Evolutionary conservation across 163 green algal species (phyloP).

Genomic region (Scenedesmus sp.): DNA sequence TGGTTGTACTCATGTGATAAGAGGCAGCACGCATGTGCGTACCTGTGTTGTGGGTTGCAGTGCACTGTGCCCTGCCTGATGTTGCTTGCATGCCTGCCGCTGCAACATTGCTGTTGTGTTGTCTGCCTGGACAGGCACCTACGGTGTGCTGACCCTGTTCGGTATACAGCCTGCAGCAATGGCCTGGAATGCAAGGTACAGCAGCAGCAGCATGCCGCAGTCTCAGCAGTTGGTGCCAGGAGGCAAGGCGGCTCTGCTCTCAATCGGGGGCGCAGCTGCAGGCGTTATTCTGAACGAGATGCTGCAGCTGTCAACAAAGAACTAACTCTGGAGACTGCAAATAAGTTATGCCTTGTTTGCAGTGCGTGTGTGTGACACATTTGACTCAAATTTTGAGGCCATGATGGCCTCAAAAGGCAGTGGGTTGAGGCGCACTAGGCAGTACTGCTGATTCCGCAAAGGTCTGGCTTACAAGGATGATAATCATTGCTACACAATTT

Average conservation of each 20-base stretch:
- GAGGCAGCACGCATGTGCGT: too few relatives aligned
- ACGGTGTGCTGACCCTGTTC: slow-evolving; percentile 82
- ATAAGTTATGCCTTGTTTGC: too few relatives aligned
- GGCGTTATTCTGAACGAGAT: slow-evolving; percentile 49
- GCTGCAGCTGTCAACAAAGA: not conserved
- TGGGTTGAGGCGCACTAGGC: too few relatives aligned
- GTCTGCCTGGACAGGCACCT: slow-evolving; percentile 64
- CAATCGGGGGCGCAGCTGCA: slow-evolving; percentile 39
- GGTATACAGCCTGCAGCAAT: slow-evolving; percentile 81
- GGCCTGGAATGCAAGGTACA: slow-evolving; percentile 71
- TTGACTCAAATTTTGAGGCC: not conserved
- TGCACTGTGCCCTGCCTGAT: not conserved
- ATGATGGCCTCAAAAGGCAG: too few relatives aligned
- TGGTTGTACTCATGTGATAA: too few relatives aligned
- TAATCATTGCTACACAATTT: too few relatives aligned
- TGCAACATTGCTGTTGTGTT: not conserved
- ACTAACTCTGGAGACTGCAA: not conserved
- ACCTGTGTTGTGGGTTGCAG: not conserved
- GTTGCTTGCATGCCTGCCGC: not conserved
- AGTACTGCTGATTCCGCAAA: too few relatives aligned
- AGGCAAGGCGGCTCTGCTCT: slow-evolving; percentile 53
- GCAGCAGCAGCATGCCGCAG: not conserved
- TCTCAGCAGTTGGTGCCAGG: slow-evolving; percentile 49
- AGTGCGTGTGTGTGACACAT: not conserved
- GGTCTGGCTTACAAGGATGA: too few relatives aligned